Conservation (phyloP, 2,329 filamentous ascomycete species). For the Verticillium dahliae region DNA sequence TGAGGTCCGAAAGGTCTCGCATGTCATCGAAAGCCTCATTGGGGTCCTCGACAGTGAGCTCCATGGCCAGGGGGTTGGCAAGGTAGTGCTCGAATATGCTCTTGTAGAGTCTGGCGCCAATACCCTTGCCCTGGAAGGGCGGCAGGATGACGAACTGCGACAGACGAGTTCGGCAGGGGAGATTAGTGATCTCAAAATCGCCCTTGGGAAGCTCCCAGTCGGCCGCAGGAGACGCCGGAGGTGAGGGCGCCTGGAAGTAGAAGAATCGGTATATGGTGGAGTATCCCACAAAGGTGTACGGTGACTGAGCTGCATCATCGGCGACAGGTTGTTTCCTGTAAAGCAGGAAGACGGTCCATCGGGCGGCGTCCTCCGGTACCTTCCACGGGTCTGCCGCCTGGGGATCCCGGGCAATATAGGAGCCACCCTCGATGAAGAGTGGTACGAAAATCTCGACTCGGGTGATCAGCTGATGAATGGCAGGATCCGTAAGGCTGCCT, state of each 20-base stretch:
- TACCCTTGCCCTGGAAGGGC: constrained; percentile 74
- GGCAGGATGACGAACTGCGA: constrained; percentile 92
- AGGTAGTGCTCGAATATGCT: constrained; percentile 68
- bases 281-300: constrained; percentile 85
- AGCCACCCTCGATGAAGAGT: constrained; percentile 91
- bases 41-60: constrained; percentile 91
- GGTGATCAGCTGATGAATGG: constrained; percentile 64
- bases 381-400: constrained; percentile 25
- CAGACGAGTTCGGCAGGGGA: constrained; percentile 75
- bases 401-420: constrained; percentile 50
- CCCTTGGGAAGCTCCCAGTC: constrained; percentile 38
- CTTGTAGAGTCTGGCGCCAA: constrained; percentile 75
- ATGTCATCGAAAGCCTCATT: constrained; percentile 80
- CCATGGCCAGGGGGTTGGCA: constrained; percentile 59
- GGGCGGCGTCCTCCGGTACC: constrained; percentile 51
- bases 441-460: constrained; percentile 79
- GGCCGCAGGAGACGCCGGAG: constrained; percentile 30
- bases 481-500: constrained; percentile 63
- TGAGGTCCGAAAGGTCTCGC: constrained; percentile 67
- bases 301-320: constrained; percentile 34
- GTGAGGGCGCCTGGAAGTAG: constrained; percentile 45
- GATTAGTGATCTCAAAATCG: constrained; percentile 43
- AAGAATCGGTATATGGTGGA: constrained; percentile 87
- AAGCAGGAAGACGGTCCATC: constrained; percentile 90
- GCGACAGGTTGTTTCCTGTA: constrained; percentile 55